Conservation (phyloP, 768 basidiomycete genomes). For the Termitomyces sp. region DNA sequence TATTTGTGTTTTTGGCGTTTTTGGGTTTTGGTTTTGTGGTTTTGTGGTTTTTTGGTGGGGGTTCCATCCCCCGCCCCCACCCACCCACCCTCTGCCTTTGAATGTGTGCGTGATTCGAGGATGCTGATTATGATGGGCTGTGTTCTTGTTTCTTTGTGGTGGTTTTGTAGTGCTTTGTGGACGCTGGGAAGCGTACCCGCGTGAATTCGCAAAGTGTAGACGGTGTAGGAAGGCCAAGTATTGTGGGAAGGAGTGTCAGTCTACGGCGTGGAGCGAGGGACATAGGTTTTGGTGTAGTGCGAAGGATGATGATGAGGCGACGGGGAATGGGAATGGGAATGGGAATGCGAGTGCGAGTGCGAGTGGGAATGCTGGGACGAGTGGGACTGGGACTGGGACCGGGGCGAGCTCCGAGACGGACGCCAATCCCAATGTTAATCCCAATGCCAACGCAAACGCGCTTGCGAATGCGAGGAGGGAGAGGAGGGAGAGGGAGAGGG, state of each 20-base stretch:
- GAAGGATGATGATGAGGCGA: conserved; percentile 42
- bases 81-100: no score
- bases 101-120: no score
- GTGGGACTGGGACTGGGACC: not conserved
- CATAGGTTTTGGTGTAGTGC: conserved; percentile 93
- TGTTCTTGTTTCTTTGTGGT: no score
- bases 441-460: not conserved
- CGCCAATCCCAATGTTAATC: no score
- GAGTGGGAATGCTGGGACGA: not conserved
- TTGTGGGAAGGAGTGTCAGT: conserved; percentile 96
- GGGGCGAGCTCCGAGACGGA: not conserved
- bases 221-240: conserved; percentile 98
- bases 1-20: not conserved
- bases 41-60: no score
- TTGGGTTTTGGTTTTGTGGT: no score
- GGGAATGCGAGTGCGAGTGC: not conserved
- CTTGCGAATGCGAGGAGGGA: conserved; percentile 5
- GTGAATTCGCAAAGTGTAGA: conserved; percentile 96
- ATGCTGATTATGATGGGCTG: conserved; percentile 1
- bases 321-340: not conserved
- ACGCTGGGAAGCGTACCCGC: conserved; percentile 85
- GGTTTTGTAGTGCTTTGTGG: conserved; percentile 77
- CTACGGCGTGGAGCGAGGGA: conserved; percentile 93
- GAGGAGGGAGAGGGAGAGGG: conserved; percentile 4
- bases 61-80: no score